Evolutionary conservation across 2,329 filamentous ascomycete genomes (phyloP).

Genomic region (Hymenoscyphus repandus): DNA sequence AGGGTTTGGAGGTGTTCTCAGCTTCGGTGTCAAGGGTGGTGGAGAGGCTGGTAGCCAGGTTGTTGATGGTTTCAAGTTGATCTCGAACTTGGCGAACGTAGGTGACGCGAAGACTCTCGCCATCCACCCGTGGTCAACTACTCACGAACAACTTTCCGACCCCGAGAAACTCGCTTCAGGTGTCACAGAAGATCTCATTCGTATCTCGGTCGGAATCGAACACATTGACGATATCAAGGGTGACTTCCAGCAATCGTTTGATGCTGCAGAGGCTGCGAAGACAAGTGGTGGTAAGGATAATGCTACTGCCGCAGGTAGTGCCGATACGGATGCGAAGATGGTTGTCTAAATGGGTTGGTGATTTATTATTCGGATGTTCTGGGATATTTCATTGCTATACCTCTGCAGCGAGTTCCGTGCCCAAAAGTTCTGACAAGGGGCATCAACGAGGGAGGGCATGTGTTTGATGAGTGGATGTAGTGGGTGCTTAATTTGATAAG

Average conservation of each 20-base stretch:
- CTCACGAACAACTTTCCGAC: constrained; percentile 84
- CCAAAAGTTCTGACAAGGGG: too few species aligned
- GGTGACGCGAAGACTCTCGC: constrained; percentile 93
- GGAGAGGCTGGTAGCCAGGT: constrained; percentile 77
- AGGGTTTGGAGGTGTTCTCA: constrained; percentile 86
- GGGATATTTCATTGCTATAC: background rate
- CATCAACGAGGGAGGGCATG: too few species aligned
- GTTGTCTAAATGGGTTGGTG: constrained; percentile 19
- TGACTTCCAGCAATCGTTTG: constrained; percentile 90
- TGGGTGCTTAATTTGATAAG: too few species aligned
- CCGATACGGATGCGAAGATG: constrained; percentile 22
- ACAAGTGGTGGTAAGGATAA: constrained; percentile 26
- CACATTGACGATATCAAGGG: constrained; percentile 97
- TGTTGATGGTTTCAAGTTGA: constrained; percentile 90
- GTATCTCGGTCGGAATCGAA: constrained; percentile 91
- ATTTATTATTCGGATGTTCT: background rate
- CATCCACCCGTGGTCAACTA: constrained; percentile 93
- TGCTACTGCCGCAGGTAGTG: constrained; percentile 14
- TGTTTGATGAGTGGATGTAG: too few species aligned
- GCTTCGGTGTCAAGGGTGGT: constrained; percentile 89
- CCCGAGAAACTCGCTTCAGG: constrained; percentile 77
- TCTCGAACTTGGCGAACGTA: constrained; percentile 94
- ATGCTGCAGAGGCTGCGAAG: constrained; percentile 45
- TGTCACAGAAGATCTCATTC: constrained; percentile 84
- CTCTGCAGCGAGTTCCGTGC: too few species aligned